phyloP scores from a whole-genome alignment of 495 filamentous ascomycete genomes.

The Physcia stellaris region DNA sequence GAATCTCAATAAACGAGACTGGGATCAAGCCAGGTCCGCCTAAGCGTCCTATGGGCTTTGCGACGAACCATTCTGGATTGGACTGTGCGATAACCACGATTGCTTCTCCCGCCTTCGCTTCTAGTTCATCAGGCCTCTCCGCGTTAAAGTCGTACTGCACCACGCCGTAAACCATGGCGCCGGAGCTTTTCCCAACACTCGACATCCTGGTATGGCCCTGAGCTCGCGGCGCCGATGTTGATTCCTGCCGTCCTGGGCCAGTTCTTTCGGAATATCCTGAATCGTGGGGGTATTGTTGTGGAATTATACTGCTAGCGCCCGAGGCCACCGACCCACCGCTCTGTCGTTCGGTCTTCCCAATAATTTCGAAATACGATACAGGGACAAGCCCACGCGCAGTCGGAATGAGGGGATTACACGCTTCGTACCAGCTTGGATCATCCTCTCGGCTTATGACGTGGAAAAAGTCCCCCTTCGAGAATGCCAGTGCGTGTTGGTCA shows the following conservation, averaged over 20 bases:
- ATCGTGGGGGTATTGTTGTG: slow-evolving; percentile 46
- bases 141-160: slow-evolving; percentile 96
- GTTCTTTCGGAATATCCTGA: slow-evolving; percentile 64
- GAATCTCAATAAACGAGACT: slow-evolving; percentile 91
- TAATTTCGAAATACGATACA: slow-evolving; percentile 79
- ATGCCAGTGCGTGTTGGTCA: slow-evolving; percentile 63
- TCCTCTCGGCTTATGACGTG: slow-evolving; percentile 96
- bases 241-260: slow-evolving; percentile 21
- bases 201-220: slow-evolving; percentile 31
- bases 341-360: slow-evolving; percentile 83
- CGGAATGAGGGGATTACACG: slow-evolving; percentile 87
- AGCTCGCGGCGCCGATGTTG: slow-evolving; percentile 18
- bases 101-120: slow-evolving; percentile 86
- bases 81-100: slow-evolving; percentile 98
- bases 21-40: slow-evolving; percentile 93
- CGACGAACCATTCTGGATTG: slow-evolving; percentile 99
- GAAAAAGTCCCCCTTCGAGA: slow-evolving; percentile 92
- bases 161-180: slow-evolving; percentile 88
- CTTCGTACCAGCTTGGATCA: slow-evolving; percentile 94
- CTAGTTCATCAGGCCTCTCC: slow-evolving; percentile 86
- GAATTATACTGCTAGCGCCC: slow-evolving; percentile 37
- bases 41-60: slow-evolving; percentile 89
- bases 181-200: slow-evolving; percentile 45
- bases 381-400: slow-evolving; percentile 84
- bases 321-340: slow-evolving; percentile 65